phyloP scores from a whole-genome alignment of 2,329 filamentous ascomycete species.

The Ophioceras dolichostomum region DNA sequence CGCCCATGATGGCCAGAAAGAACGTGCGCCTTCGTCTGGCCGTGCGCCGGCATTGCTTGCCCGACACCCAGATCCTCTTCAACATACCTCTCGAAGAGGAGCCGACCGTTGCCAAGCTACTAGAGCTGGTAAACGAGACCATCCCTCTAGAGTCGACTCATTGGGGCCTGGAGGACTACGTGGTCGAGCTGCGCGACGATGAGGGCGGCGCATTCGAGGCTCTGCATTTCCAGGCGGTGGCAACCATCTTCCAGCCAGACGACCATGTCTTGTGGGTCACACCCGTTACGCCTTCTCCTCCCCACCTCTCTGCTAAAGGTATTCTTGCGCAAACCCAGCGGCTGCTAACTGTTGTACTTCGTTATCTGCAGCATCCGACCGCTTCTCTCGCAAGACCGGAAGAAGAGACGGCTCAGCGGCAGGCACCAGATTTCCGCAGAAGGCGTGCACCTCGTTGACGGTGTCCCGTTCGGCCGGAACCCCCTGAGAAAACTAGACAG shows the following conservation, averaged over 20 bases:
- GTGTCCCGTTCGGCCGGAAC: constrained; percentile 69
- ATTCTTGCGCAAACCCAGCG: no score
- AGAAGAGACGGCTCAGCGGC: constrained; percentile 59
- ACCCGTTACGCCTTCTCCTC: background rate
- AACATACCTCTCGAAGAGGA: constrained; percentile 43
- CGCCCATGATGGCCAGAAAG: constrained; percentile 22
- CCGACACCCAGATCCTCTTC: constrained; percentile 62
- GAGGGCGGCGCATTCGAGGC: constrained; percentile 64
- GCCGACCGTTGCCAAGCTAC: constrained; percentile 61
- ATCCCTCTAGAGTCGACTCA: constrained; percentile 69
- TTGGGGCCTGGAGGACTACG: constrained; percentile 87
- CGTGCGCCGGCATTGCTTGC: constrained; percentile 61
- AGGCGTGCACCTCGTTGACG: constrained; percentile 74
- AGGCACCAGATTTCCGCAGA: constrained; percentile 69
- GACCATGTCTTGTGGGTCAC: constrained; percentile 64
- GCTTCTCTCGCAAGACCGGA: constrained; percentile 62
- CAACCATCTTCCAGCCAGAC: constrained; percentile 62
- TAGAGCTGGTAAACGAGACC: constrained; percentile 67
- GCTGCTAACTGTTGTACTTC: no score
- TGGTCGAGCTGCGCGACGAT: constrained; percentile 54
- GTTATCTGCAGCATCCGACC: constrained; percentile 61
- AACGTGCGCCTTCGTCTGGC: constrained; percentile 61
- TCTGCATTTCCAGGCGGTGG: constrained; percentile 68
- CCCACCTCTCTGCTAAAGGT: no score
- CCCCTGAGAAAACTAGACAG: constrained; percentile 45